Base-by-base conservation (phyloP, 176 grass and related monocot genomes). In the Chloris gayana region DNA sequence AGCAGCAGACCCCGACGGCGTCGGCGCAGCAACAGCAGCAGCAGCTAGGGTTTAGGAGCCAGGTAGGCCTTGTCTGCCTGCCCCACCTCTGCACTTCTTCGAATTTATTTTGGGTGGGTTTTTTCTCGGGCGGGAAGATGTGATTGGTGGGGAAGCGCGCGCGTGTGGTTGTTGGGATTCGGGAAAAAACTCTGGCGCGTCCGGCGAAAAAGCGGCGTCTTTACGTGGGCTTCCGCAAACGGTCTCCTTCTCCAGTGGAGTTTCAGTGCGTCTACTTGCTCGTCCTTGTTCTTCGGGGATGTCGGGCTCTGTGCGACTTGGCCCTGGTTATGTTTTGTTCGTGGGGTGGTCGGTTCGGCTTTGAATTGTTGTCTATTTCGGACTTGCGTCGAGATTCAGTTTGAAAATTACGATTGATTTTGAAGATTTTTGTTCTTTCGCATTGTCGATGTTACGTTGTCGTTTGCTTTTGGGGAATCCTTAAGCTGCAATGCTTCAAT, bases 21-120 rank as follows among this genome's bases (percentile, higher is more conserved):
- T 50, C 76, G 21, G 35, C 79, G 5, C 79, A 70, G 79, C 78
- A 58, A 9, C 57, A 63, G 44, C 49, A 59, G 38, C 85, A 83
- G 75, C 83, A 89, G 77, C 77, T 89, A 89, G 87, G 78, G 87
- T 89, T 89, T 77, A 73, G 82, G 67, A 81, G 71, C 33, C 87
- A 89, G 83, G 87, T 89, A 62, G 47, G 87, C 22, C 62, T 39
- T 79, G 70, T 65, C 59, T 66, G 81, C 27, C 75, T 61, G 58
- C 25, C 49, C 42, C 67, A 21, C 75, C 54, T 2, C 19, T 45
- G 22, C 54, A 10, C 22, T 57, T 27, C 45, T 39, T 89, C 61
- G 59, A 85, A 60, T 85, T 80, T 75, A 27, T 82, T 85, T 53
- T 68, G 31, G 45, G 31, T 12, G 19, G 25, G 64, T 58, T 84